These are phyloP conservation scores for Colletotrichum siamense DNA, from an alignment of 2,329 filamentous ascomycete species.

Conservation along the genomic window DNA sequence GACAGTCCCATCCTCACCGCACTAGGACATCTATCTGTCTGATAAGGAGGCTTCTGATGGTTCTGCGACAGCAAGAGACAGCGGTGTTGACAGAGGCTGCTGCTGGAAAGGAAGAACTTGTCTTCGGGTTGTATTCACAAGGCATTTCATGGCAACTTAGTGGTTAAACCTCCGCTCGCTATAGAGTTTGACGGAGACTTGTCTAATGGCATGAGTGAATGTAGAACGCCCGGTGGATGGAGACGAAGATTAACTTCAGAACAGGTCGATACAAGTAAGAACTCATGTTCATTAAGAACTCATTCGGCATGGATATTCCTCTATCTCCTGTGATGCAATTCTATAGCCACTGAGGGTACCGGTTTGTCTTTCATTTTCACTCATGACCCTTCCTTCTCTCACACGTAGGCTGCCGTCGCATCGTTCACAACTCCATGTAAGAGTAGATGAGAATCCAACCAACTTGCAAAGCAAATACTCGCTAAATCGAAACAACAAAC, in stretches of 20 bases:
- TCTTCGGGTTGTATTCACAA: neutral
- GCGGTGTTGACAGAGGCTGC: neutral
- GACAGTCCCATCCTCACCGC: neutral
- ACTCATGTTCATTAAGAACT: neutral
- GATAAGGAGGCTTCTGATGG: neutral
- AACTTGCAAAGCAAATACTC: neutral
- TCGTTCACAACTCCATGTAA: neutral
- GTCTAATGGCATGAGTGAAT: neutral
- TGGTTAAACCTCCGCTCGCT: neutral
- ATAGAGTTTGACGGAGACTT: neutral
- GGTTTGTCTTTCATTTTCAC: neutral
- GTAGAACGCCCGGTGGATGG: neutral
- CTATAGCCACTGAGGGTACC: neutral
- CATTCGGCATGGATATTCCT: neutral
- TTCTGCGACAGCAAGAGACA: neutral
- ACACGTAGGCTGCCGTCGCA: neutral
- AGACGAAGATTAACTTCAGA: neutral
- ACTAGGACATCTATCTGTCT: neutral
- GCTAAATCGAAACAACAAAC: neutral
- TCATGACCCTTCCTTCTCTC: neutral
- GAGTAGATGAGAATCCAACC: neutral
- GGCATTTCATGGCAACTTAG: accelerated
- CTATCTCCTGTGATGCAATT: neutral
- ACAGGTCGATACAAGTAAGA: neutral
- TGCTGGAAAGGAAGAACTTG: neutral